Evolutionary conservation across 1,284 basidiomycete genomes (phyloP).

Genomic region (Microbotryum scabiosae): DNA sequence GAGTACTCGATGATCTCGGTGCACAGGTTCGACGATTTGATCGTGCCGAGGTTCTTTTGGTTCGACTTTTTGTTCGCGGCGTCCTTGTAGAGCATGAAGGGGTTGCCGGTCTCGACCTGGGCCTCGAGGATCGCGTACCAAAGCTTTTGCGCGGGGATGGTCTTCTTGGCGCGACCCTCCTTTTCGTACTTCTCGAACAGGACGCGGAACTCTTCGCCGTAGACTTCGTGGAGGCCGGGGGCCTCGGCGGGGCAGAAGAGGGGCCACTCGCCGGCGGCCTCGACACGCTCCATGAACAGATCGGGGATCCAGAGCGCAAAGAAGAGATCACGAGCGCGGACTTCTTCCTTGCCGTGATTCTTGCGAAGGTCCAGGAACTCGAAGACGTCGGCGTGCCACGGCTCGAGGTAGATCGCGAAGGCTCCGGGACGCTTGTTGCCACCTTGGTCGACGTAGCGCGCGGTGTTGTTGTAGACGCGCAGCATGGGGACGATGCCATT

Average conservation of each 20-base stretch:
- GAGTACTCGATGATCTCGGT: constrained; percentile 99
- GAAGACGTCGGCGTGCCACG: constrained; percentile 80
- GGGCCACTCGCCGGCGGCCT: constrained; percentile 81
- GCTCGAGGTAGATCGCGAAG: constrained; percentile 54
- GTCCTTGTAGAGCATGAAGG: constrained; percentile 96
- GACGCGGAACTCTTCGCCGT: constrained; percentile 83
- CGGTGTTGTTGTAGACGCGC: constrained; percentile 94
- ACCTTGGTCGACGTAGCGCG: constrained; percentile 98
- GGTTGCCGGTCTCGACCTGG: constrained; percentile 95
- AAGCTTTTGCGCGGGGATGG: constrained; percentile 90
- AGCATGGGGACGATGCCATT: constrained; percentile 99
- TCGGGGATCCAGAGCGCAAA: constrained; percentile 97
- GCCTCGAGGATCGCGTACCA: constrained; percentile 98
- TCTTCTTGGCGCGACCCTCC: constrained; percentile 79
- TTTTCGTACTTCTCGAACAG: constrained; percentile 86
- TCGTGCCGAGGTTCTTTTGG: constrained; percentile 96
- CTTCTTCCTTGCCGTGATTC: constrained; percentile 99
- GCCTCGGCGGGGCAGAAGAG: constrained; percentile 98
- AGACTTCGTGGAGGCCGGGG: constrained; percentile 79
- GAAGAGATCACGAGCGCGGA: constrained; percentile 93
- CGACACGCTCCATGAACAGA: constrained; percentile 95
- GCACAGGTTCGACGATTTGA: constrained; percentile 98
- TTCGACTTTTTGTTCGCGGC: constrained; percentile 69
- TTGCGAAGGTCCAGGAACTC: constrained; percentile 97
- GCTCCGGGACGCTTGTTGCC: constrained; percentile 99